These are phyloP conservation scores for Salix udensis DNA, from an alignment of 345 rosid genomes.

Conservation along the genomic window DNA sequence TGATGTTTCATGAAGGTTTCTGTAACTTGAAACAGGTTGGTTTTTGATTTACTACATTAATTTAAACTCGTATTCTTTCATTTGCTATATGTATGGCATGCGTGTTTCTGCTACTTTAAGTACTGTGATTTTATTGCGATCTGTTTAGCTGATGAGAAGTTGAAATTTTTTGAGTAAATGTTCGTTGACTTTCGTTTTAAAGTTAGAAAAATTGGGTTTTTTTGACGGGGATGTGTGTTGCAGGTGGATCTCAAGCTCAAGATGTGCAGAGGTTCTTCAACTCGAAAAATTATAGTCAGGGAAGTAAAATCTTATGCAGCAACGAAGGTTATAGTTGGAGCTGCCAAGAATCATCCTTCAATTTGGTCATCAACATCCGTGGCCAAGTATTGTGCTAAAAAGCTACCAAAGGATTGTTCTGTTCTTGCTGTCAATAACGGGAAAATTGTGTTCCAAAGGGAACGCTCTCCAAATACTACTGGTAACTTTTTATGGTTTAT, in stretches of 20 bases:
- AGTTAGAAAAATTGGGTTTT: background rate
- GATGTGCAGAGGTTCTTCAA: conserved; percentile 30
- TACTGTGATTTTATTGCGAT: background rate
- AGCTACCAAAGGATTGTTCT: conserved; percentile 18
- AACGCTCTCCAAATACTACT: background rate
- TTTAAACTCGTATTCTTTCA: background rate
- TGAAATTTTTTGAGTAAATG: background rate
- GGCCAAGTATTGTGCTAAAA: conserved; percentile 29
- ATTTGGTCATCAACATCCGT: conserved; percentile 25
- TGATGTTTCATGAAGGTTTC: conserved; percentile 36
- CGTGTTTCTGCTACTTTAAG: background rate
- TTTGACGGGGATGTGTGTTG: conserved; percentile 11
- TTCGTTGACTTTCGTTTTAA: background rate
- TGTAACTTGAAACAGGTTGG: conserved; percentile 36
- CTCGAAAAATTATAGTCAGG: conserved; percentile 22
- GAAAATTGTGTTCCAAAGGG: conserved; percentile 27
- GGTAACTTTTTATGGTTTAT: background rate
- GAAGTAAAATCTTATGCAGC: conserved; percentile 26
- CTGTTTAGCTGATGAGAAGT: conserved; percentile 9
- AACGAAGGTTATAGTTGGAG: conserved; percentile 23
- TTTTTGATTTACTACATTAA: background rate
- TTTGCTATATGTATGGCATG: conserved; percentile 1
- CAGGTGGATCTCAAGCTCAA: conserved; percentile 38
- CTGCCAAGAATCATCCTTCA: conserved; percentile 9
- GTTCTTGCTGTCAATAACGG: conserved; percentile 29